Base-by-base conservation (phyloP, 1,139 yeast species). In the Hemisphaericaspora lyxosophila region DNA sequence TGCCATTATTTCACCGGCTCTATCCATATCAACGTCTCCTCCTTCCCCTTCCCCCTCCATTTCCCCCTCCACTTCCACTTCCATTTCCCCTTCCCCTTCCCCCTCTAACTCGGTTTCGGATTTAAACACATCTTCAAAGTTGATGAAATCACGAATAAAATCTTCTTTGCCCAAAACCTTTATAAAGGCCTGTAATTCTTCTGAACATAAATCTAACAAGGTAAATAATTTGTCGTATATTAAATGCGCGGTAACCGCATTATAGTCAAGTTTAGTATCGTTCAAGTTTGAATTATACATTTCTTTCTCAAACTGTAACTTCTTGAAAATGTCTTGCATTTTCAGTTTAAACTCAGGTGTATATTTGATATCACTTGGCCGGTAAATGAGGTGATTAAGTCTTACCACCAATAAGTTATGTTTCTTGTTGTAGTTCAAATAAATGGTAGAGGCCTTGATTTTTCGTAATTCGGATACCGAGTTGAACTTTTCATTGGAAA, bases 101-200 rank as follows among this genome's bases (percentile, higher is more conserved):
- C 44, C 53, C 7, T 39, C 48, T 0, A 34, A 50, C 7, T 42
- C 46, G 18, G 42, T 40, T 33, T 40, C 36, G 8, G 40, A 37
- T 16, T 44, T 45, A 24, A 51, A 43, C 5, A 48, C 42, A 14
- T 49, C 53, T 22, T 55, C 57, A 38, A 57, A 60, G 41, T 62
- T 57, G 30, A 60, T 51, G 42, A 64, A 65, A 32, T 67, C 70
- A 12, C 52, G 51, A 13, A 60, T 45, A 39, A 66, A 67, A 16
- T 56, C 64, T n/a, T 57, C 61, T 34, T 59, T 60, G 31, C 45
- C 45, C 38, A 66, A 49, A 2, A 26, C 35, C 24, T 48, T 48
- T 13, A 63, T 46, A 20, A 57, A 49, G 23, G 41, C 40, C 37
- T 53, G 58, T 26, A 58, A 41, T 7, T 55, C 60, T 9, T 48